Evolutionary conservation across 116 monocot species (phyloP), one percentile per base, ranked within the genome.

Genomic region (Iris pallida): DNA sequence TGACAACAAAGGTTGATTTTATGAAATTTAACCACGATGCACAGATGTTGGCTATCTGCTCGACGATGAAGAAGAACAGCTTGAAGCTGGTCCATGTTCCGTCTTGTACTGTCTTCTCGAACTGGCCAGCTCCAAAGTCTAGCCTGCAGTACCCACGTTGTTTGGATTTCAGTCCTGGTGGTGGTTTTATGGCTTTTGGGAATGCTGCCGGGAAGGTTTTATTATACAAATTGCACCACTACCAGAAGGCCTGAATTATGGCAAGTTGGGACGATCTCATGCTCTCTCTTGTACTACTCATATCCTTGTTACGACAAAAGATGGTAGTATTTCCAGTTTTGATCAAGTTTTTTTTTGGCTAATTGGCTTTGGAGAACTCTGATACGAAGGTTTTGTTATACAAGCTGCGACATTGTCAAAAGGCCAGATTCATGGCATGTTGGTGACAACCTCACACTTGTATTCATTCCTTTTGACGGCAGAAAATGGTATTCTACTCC

Each of bases 151-250:
- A 80, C 57, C 90, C 88, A 3, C 85, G 81, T 0, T 93, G 85
- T 66, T 54, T 98, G 67, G 98, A 98, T 83, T 92, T 93, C 71
- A 93, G 98, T 53, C 92, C 89, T 7, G 80, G 82, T 59, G 81
- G 87, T 67, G 98, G 98, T 43, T 93, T 93, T 70, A 80, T 93
- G 80, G 87, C 98, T 4, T 63, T 98, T 4, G 98, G 93, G 47
- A 92, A 90, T 80, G 79, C 85, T 41, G 80, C 68, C 60, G 98
- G 90, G 41, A 85, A 82, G 51, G 93, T 98, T 63, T 42, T 90
- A 47, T 45, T 92, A 30, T 93, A 83, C 63, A 98, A 98, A 67
- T 74, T 92, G 72, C 87, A 90, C 78, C 90, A 90, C 47, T 97
- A 92, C 59, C 81, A 74, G 46, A 85, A 84, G 56, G 93, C 87